These are phyloP conservation scores for Acorus calamus DNA, from an alignment of 106 monocot species.

Conservation along the genomic window DNA sequence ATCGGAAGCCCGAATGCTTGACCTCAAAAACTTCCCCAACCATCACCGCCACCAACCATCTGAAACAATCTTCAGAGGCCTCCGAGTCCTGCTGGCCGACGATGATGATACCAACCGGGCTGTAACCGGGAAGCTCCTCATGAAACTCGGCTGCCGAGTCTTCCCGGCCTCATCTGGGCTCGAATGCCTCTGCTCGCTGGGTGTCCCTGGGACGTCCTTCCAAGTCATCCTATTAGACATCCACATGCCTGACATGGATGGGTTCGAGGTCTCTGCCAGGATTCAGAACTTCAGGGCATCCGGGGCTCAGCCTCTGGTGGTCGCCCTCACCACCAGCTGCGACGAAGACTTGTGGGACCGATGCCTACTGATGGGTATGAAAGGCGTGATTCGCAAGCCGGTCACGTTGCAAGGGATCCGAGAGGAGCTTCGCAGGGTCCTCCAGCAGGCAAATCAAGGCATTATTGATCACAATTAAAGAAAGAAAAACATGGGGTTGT, in stretches of 20 bases:
- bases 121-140: conserved; percentile 38
- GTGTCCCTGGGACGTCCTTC: conserved; percentile 14
- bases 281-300: conserved; percentile 32
- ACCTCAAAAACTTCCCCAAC: conserved; percentile 7
- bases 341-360: conserved; percentile 44
- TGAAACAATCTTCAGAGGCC: conserved; percentile 27
- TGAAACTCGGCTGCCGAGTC: conserved; percentile 54
- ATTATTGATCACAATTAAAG: too few species aligned
- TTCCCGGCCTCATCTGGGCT: conserved; percentile 27
- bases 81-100: conserved; percentile 40
- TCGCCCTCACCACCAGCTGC: conserved; percentile 35
- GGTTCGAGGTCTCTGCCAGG: conserved; percentile 30
- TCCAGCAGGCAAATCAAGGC: conserved; percentile 3
- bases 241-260: conserved; percentile 25
- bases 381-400: conserved; percentile 50
- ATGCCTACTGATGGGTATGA: conserved; percentile 49
- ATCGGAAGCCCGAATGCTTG: conserved; percentile 6
- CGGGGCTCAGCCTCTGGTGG: conserved; percentile 33
- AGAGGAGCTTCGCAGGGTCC: conserved; percentile 53
- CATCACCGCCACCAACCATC: conserved; percentile 6
- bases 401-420: conserved; percentile 25
- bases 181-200: conserved; percentile 32
- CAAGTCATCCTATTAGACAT: conserved; percentile 47
- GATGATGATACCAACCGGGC: conserved; percentile 39
- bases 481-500: too few species aligned